Evolutionary conservation across 2,329 filamentous ascomycete genomes (phyloP), one percentile per base, ranked within the genome.

Genomic region (Fusarium sp.): DNA sequence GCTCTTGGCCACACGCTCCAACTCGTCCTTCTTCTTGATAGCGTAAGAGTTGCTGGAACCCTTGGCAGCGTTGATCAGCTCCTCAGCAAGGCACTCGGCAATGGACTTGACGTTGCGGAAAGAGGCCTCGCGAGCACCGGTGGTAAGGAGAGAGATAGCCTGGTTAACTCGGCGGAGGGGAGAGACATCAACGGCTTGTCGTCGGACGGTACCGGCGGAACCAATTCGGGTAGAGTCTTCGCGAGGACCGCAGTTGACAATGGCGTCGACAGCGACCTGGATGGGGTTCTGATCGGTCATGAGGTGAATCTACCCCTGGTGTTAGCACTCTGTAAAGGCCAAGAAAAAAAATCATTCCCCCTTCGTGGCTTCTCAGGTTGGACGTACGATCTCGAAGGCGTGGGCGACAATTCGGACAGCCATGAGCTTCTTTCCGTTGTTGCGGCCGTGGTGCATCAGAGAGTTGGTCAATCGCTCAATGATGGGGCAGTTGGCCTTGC

Each of bases 21-120:
- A 89, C 93, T 99, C 97, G 88, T 99, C 96, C 96, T 99, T 99
- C 95, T 99, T 99, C 95, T 99, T 99, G 93, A 99, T 99, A 84
- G 97, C 96, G 87, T 98, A 99, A 81, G 95, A 98, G 95, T 99
- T 99, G 90, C 94, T 97, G 92, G 93, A 97, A 84, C 96, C 96
- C 94, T 99, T 99, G 87, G 97, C 97, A 85, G 97, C 97, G 91
- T 99, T 99, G 93, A 99, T 98, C 86, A 99, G 92, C 92, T 99
- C 96, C 90, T 99, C 97, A 85, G 96, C 96, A 83, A 99, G 90
- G 90, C 96, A 98, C 92, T 99, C 96, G 83, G 97, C 95, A 85
- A 99, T 97, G 84, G 93, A 95, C 95, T 99, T 99, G 91, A 99
- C 93, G 92, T 99, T 99, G 88, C 96, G 94, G 96, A 99, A 99